These are phyloP conservation scores for Hericium rajendrae DNA, from an alignment of 768 basidiomycete species.

Conservation along the genomic window DNA sequence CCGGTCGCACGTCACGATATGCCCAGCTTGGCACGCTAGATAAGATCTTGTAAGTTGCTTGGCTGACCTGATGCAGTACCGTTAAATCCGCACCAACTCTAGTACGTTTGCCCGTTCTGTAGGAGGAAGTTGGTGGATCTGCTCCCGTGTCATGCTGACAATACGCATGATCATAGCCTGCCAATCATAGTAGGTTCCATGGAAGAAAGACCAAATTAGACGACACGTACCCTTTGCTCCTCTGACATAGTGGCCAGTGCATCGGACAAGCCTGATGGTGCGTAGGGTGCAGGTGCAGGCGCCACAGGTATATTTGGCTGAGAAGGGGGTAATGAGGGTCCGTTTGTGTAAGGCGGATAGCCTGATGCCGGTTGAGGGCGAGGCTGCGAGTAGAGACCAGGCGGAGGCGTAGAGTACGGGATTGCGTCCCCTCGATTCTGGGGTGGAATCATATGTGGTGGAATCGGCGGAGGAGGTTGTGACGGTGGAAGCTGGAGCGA, in stretches of 20 bases:
- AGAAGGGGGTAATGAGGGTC: not conserved
- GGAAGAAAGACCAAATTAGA: not conserved
- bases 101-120: conserved; percentile 68
- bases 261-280: conserved; percentile 30
- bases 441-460: not conserved
- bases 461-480: not conserved
- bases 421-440: not conserved
- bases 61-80: not conserved
- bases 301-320: conserved; percentile 1
- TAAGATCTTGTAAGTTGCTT: not conserved
- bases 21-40: conserved; percentile 12
- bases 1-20: not conserved
- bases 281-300: conserved; percentile 5
- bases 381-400: not conserved
- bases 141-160: conserved; percentile 73
- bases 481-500: not conserved
- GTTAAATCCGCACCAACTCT: conserved; percentile 56
- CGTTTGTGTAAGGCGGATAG: conserved; percentile 4
- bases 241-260: conserved; percentile 53
- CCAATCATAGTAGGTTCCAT: conserved; percentile 12
- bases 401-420: not conserved
- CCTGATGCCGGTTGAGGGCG: conserved; percentile 3
- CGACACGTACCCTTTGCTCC: conserved; percentile 48
- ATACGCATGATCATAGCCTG: conserved; percentile 74
- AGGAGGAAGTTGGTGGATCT: conserved; percentile 67